Evolutionary conservation across 345 rosid species (phyloP).

Genomic region (Moringa oleifera): DNA sequence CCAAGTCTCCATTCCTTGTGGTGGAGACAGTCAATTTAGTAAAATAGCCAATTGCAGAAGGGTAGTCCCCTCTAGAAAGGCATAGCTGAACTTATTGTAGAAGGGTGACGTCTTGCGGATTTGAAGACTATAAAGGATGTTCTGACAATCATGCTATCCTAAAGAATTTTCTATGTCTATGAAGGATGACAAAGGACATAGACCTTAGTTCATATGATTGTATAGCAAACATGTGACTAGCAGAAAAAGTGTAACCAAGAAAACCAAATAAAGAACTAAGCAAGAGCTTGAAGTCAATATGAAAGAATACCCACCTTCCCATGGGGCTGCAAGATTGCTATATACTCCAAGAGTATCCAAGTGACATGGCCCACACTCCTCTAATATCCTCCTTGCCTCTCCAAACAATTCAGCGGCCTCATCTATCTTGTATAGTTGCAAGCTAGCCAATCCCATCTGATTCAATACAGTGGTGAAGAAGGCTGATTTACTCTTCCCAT

Average conservation of each 20-base stretch:
- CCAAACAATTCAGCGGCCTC: conserved; percentile 48
- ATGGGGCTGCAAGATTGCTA: conserved; percentile 49
- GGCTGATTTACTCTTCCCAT: conserved; percentile 44
- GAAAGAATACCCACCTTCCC: conserved; percentile 24
- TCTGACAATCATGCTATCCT: not conserved
- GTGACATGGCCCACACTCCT: conserved; percentile 48
- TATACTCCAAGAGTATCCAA: conserved; percentile 51
- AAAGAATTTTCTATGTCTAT: not conserved
- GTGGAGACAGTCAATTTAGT: no score
- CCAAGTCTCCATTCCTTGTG: no score
- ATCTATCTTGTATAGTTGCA: conserved; percentile 43
- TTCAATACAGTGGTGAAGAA: conserved; percentile 49
- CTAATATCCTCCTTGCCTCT: conserved; percentile 43
- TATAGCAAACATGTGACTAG: conserved; percentile 7
- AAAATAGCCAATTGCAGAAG: no score
- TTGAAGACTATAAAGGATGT: no score
- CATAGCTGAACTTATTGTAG: no score
- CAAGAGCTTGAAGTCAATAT: conserved; percentile 5
- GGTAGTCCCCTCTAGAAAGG: no score
- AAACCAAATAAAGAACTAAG: not conserved
- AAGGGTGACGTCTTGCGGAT: no score
- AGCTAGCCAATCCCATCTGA: conserved; percentile 55
- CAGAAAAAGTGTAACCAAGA: not conserved
- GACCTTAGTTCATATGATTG: no score
- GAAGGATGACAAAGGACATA: not conserved